These are phyloP conservation scores for Ogataea polymorpha DNA, from an alignment of 805 yeast genomes.

Conservation along the genomic window DNA sequence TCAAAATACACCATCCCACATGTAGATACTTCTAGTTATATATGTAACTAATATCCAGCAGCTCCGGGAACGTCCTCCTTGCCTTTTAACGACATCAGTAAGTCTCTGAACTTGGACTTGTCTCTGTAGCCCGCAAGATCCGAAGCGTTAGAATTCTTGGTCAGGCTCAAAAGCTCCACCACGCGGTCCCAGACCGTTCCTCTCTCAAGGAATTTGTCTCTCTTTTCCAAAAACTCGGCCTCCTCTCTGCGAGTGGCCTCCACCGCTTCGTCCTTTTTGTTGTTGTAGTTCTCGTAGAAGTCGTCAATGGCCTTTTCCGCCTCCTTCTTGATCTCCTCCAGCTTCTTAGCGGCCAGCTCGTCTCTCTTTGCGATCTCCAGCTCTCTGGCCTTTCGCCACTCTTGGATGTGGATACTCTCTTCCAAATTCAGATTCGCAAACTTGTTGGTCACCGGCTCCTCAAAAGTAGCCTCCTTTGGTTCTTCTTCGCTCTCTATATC, in stretches of 20 bases:
- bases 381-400: slow-evolving; percentile 81
- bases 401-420: slow-evolving; percentile 58
- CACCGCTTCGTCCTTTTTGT: slow-evolving; percentile 69
- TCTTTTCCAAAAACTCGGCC: slow-evolving; percentile 63
- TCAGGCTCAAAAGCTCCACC: slow-evolving; percentile 40
- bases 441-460: slow-evolving; percentile 38
- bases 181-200: slow-evolving; percentile 57
- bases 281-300: slow-evolving; percentile 86
- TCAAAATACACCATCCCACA: not conserved
- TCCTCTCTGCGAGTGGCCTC: slow-evolving; percentile 66
- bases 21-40: not conserved
- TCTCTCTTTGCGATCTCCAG: slow-evolving; percentile 81
- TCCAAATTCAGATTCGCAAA: slow-evolving; percentile 36
- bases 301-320: slow-evolving; percentile 86
- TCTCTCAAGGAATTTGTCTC: slow-evolving; percentile 60
- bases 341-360: slow-evolving; percentile 59
- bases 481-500: slow-evolving; percentile 6
- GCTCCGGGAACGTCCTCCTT: slow-evolving; percentile 57
- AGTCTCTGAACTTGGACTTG: slow-evolving; percentile 49
- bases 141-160: slow-evolving; percentile 35
- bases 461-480: slow-evolving; percentile 14
- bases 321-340: slow-evolving; percentile 62
- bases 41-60: slow-evolving; percentile 40
- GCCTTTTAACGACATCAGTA: slow-evolving; percentile 51
- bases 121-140: slow-evolving; percentile 39